These are phyloP conservation scores for Purshia tridentata DNA, from an alignment of 306 rosid genomes.

Conservation along the genomic window DNA sequence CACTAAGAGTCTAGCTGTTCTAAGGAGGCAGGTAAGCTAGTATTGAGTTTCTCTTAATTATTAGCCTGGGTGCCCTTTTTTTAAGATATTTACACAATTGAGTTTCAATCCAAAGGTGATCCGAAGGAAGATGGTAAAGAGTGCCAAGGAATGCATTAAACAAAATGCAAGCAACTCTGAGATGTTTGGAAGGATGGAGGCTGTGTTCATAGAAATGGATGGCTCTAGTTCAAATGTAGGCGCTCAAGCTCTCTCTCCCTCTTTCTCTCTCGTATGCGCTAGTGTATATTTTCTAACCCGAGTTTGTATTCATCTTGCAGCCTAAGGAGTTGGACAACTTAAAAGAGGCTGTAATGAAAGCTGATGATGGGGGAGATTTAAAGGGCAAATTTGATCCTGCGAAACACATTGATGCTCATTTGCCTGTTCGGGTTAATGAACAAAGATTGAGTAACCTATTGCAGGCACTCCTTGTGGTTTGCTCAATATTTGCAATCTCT, in stretches of 20 bases:
- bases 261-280: too few species aligned
- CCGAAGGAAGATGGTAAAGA: constrained; percentile 64
- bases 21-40: constrained; percentile 62
- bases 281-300: neutral
- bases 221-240: constrained; percentile 60
- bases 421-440: constrained; percentile 53
- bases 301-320: constrained; percentile 20
- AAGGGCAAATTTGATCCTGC: constrained; percentile 47
- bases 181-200: constrained; percentile 69
- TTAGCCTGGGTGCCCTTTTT: constrained; percentile 3
- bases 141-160: constrained; percentile 68
- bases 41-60: neutral
- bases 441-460: constrained; percentile 46
- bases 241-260: constrained; percentile 6
- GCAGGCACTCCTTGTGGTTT: constrained; percentile 45
- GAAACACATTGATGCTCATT: constrained; percentile 42
- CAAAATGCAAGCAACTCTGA: constrained; percentile 50
- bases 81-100: neutral
- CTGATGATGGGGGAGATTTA: constrained; percentile 29
- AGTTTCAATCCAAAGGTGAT: constrained; percentile 45
- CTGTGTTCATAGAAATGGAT: constrained; percentile 67
- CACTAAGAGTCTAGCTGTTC: constrained; percentile 86
- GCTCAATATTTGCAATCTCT: constrained; percentile 22
- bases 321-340: constrained; percentile 39
- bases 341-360: constrained; percentile 44